phyloP scores from a whole-genome alignment of 2,329 filamentous ascomycete genomes.

The Penicillium nordicum region DNA sequence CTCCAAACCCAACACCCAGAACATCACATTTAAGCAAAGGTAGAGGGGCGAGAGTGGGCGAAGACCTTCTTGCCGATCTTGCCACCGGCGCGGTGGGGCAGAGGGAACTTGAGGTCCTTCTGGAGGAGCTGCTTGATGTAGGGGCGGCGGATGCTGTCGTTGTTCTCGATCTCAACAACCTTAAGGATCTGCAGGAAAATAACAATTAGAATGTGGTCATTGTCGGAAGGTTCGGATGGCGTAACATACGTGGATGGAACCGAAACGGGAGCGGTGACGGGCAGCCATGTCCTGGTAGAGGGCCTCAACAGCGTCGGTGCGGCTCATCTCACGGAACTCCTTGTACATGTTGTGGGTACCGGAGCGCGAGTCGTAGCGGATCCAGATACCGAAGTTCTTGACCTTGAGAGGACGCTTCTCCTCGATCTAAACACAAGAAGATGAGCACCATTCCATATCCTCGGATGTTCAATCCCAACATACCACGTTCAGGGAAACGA shows the following conservation, averaged over 20 bases:
- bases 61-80: constrained; percentile 90
- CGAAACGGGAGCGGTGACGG: constrained; percentile 95
- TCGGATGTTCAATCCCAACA: constrained; percentile 37
- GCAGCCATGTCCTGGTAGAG: constrained; percentile 99
- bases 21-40: constrained; percentile 78
- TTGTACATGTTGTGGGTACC: constrained; percentile 99
- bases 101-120: constrained; percentile 97
- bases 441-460: constrained; percentile 14
- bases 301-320: constrained; percentile 90
- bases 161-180: constrained; percentile 95
- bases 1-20: constrained; percentile 35
- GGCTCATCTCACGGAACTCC: constrained; percentile 99
- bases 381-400: constrained; percentile 99
- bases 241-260: constrained; percentile 89
- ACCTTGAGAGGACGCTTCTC: constrained; percentile 99
- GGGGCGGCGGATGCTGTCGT: constrained; percentile 89
- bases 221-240: neutral
- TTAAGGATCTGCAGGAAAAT: constrained; percentile 74
- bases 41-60: constrained; percentile 86
- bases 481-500: constrained; percentile 95
- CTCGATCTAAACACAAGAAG: constrained; percentile 63
- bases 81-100: constrained; percentile 83
- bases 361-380: constrained; percentile 99
- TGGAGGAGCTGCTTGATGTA: constrained; percentile 98
- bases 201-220: constrained; percentile 12